Evolutionary conservation across 2,329 filamentous ascomycete genomes (phyloP).

Genomic region (Phialophora macrospora): DNA sequence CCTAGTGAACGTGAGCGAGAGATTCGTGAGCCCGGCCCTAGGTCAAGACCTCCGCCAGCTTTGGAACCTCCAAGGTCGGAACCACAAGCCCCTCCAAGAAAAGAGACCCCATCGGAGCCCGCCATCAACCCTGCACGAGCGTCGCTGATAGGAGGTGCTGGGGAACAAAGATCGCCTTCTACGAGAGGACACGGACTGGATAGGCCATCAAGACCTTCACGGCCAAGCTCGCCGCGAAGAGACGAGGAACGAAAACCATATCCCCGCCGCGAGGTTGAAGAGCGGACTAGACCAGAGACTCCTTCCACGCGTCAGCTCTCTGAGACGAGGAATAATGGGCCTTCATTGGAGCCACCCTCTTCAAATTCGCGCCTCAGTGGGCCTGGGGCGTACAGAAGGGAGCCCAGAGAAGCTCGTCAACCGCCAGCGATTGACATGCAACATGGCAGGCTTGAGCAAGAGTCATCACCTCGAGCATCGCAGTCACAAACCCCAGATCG

Average conservation of each 20-base stretch:
- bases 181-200: conserved; percentile 30
- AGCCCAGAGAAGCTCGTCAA: conserved; percentile 27
- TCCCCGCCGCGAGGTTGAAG: conserved; percentile 35
- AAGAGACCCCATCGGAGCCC: conserved; percentile 31
- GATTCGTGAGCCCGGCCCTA: conserved; percentile 37
- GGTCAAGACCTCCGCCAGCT: conserved; percentile 33
- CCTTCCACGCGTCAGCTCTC: conserved; percentile 14
- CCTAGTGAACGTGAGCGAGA: conserved; percentile 40
- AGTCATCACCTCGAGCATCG: conserved; percentile 42
- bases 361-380: conserved; percentile 16
- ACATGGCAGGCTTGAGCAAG: conserved; percentile 55
- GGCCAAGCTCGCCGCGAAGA: conserved; percentile 37
- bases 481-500: conserved; percentile 53
- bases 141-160: conserved; percentile 40
- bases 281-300: conserved; percentile 27
- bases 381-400: conserved; percentile 25
- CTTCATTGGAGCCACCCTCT: conserved; percentile 17
- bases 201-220: conserved; percentile 31
- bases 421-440: conserved; percentile 47
- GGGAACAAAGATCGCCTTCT: conserved; percentile 29
- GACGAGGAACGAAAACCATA: conserved; percentile 35
- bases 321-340: too few relatives aligned
- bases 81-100: conserved; percentile 36
- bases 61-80: conserved; percentile 17
- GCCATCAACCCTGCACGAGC: conserved; percentile 41